phyloP scores from a whole-genome alignment of 805 yeast species.

The Saccharomyces eubayanus region DNA sequence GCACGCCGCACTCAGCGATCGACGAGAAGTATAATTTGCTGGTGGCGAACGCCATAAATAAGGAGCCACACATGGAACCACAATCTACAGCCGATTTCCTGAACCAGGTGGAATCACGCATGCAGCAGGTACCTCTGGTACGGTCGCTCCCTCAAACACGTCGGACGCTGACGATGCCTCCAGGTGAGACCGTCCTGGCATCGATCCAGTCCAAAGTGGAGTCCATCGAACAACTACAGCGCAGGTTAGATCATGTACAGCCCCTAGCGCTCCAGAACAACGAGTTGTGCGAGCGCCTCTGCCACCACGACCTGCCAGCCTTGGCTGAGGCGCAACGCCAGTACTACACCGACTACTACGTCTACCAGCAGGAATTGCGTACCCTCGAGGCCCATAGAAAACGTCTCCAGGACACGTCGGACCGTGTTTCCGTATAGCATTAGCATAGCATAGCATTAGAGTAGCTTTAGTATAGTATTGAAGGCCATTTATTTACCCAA shows the following conservation, averaged over 20 bases:
- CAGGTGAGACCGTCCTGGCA: neutral
- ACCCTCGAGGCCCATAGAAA: slow-evolving; percentile 7
- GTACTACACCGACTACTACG: slow-evolving; percentile 17
- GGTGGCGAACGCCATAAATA: slow-evolving; percentile 8
- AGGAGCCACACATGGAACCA: slow-evolving; percentile 5
- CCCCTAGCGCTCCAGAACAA: slow-evolving; percentile 14
- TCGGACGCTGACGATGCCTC: slow-evolving; percentile 1
- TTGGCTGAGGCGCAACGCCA: slow-evolving; percentile 12
- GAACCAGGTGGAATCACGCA: slow-evolving; percentile 1
- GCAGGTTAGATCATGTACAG: slow-evolving; percentile 6
- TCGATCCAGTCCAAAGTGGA: slow-evolving; percentile 4
- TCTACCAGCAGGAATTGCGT: slow-evolving; percentile 15
- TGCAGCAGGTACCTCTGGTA: neutral
- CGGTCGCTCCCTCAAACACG: neutral
- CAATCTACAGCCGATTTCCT: neutral
- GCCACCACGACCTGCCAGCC: slow-evolving; percentile 13
- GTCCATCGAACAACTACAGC: slow-evolving; percentile 4
- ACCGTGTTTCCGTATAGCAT: neutral
- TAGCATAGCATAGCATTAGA: neutral
- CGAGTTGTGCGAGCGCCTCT: slow-evolving; percentile 5
- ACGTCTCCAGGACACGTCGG: slow-evolving; percentile 1
- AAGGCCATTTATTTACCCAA: neutral
- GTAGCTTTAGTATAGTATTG: neutral
- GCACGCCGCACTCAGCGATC: slow-evolving; percentile 9
- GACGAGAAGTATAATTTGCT: slow-evolving; percentile 21